Conservation (phyloP, 2,329 filamentous ascomycete genomes). For the Fusarium succisae region DNA sequence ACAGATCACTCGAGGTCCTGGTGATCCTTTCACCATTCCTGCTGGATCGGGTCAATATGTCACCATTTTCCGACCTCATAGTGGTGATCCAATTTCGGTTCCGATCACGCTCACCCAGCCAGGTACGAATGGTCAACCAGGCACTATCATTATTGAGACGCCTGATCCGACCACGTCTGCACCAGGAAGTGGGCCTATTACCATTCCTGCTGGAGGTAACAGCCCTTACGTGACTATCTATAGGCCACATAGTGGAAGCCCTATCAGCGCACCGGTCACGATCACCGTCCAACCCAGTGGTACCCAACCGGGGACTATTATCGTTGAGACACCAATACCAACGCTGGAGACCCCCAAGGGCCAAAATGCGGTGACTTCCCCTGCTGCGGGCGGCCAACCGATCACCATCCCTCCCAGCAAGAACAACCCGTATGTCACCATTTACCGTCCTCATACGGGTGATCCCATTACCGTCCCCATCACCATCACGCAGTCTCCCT, state of each 20-base stretch:
- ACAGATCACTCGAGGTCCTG: neutral
- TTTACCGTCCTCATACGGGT: constrained; percentile 24
- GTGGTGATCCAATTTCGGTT: constrained; percentile 22
- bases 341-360: constrained; percentile 21
- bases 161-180: constrained; percentile 11
- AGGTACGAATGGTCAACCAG: constrained; percentile 15
- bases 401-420: constrained; percentile 28
- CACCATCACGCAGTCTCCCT: constrained; percentile 25
- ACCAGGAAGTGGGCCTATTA: constrained; percentile 18
- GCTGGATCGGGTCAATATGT: constrained; percentile 10
- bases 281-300: constrained; percentile 12
- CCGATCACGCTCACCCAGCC: constrained; percentile 30
- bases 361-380: constrained; percentile 12
- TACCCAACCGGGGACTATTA: constrained; percentile 17
- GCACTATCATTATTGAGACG: constrained; percentile 27
- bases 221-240: constrained; percentile 25
- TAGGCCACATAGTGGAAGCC: constrained; percentile 13
- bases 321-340: constrained; percentile 24
- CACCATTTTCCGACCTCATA: constrained; percentile 28
- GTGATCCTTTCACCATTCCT: constrained; percentile 22
- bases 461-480: constrained; percentile 28
- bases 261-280: constrained; percentile 11
- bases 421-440: constrained; percentile 26
- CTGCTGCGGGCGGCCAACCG: neutral
- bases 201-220: constrained; percentile 13